Evolutionary conservation across 306 rosid species (phyloP), one percentile per base, ranked within the genome.

Genomic region (Cicer arietinum): DNA sequence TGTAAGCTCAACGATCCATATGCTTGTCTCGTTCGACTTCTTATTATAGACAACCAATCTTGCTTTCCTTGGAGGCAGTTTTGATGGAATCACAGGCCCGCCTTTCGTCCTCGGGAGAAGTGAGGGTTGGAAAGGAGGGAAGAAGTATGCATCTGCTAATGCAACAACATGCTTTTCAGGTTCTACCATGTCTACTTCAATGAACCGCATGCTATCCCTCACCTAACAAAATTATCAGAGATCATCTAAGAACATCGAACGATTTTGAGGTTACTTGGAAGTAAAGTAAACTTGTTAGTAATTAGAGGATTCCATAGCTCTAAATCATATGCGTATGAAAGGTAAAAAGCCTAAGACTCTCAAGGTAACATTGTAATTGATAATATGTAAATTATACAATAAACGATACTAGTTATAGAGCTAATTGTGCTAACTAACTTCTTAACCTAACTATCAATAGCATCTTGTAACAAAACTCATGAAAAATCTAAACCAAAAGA

Each of bases 111-210:
- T 90, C 25, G 96, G 90, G 62, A 90, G 91, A 71, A 90, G 46
- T 60, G 96, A 90, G 71, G 93, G 93, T 76, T 90, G 96, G 88
- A 90, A 90, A 25, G 93, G 96, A 60, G 96, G 96, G 81, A 90
- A 90, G 88, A 90, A 90, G 79, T 90, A 90, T 6, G 96, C 96
- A 87, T 90, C 93, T 12, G 96, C 96, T 80, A 90, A 73, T 22
- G 96, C 93, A 69, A 90, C 96, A 54, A 90, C 96, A 4, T 80
- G 86, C 78, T 90, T 90, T 30, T 80, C 88, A n/a, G 96, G 93
- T 77, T 90, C 96, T 43, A 90, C 85, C 79, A 90, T 80, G 63
- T 65, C 90, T 8, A 85, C 91, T 85, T 88, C 93, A 37, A 90
- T 79, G 75, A 90, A 90, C 51, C 96, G 88, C 91, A 90, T 90